Conservation (phyloP, 1,284 basidiomycete species). For the Violaceomyces palustris region DNA sequence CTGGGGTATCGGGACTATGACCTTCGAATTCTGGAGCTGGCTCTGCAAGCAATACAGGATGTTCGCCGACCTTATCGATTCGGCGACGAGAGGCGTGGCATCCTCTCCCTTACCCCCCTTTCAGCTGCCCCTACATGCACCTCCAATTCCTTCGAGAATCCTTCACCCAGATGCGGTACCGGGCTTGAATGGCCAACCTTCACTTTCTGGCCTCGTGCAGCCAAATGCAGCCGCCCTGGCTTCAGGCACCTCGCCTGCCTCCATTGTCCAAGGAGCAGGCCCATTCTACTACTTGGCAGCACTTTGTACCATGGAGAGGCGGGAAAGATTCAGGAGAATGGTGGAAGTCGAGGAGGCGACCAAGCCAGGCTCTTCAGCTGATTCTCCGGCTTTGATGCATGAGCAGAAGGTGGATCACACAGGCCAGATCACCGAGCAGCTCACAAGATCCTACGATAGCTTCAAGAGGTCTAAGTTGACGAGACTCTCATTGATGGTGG, state of each 20-base stretch:
- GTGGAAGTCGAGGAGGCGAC: constrained; percentile 2
- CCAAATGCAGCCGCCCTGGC: constrained; percentile 23
- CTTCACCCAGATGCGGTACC: constrained; percentile 22
- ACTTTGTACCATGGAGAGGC: constrained; percentile 38
- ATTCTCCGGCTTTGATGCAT: constrained; percentile 17
- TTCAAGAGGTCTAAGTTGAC: constrained; percentile 11
- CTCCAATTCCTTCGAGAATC: constrained; percentile 27
- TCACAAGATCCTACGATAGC: constrained; percentile 37
- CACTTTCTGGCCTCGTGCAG: constrained; percentile 16
- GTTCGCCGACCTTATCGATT: constrained; percentile 39
- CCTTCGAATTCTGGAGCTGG: constrained; percentile 97
- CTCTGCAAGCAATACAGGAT: constrained; percentile 68
- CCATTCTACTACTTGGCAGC: constrained; percentile 42
- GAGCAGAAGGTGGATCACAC: constrained; percentile 39
- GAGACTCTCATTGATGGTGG: constrained; percentile 26
- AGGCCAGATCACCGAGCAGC: constrained; percentile 21
- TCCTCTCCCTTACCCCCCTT: constrained; percentile 26
- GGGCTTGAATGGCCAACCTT: constrained; percentile 5
- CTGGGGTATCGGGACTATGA: constrained; percentile 96
- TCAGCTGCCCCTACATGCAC: constrained; percentile 11
- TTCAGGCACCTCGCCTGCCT: constrained; percentile 7
- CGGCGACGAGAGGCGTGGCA: constrained; percentile 7
- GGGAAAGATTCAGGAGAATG: constrained; percentile 13
- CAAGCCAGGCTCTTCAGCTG: too few species aligned
- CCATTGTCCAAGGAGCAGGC: constrained; percentile 12